Percentiles rank a stretch among this genome's conserved stretches.
These are phyloP conservation scores for Linnemannia schmuckeri DNA, from an alignment of 192 early-diverging fungal species.

Conservation along the genomic window DNA sequence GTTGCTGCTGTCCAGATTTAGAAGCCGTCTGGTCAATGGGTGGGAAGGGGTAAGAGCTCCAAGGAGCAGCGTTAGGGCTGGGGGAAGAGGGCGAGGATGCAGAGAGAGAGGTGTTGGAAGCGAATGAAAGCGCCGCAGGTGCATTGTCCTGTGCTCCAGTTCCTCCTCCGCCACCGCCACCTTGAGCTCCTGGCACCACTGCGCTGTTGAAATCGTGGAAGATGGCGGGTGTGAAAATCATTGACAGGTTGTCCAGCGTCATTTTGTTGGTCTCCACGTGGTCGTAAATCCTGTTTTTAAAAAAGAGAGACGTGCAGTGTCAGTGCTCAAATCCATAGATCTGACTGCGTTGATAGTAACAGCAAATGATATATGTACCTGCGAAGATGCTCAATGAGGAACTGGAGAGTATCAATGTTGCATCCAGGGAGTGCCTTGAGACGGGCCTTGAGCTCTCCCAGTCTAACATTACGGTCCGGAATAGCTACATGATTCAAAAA, in stretches of 20 bases:
- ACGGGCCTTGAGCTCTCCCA: slow-evolving; percentile 52
- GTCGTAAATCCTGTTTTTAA: slow-evolving; percentile 55
- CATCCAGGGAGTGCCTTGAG: slow-evolving; percentile 59
- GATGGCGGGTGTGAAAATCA: slow-evolving; percentile 75
- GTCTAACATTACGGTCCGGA: slow-evolving; percentile 53
- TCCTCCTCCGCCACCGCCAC: neutral
- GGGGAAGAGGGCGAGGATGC: slow-evolving; percentile 17
- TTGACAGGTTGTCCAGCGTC: slow-evolving; percentile 68
- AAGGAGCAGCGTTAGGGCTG: slow-evolving; percentile 11
- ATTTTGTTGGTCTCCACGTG: slow-evolving; percentile 75
- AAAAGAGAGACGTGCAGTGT: slow-evolving; percentile 1
- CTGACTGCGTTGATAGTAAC: neutral
- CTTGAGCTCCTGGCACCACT: slow-evolving; percentile 7
- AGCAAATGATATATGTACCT: slow-evolving; percentile 48
- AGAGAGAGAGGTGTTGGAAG: slow-evolving; percentile 4
- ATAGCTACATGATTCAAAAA: slow-evolving; percentile 44
- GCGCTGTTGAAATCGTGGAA: slow-evolving; percentile 72
- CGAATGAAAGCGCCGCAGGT: slow-evolving; percentile 20
- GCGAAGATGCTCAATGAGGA: slow-evolving; percentile 67
- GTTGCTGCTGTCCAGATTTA: slow-evolving; percentile 13
- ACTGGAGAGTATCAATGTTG: slow-evolving; percentile 69
- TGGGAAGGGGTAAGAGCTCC: slow-evolving; percentile 17
- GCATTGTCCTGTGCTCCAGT: neutral
- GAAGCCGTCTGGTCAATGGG: neutral
- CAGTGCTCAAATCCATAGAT: neutral